Base-by-base conservation (phyloP, 768 basidiomycete species). In the Trametes cubensis region DNA sequence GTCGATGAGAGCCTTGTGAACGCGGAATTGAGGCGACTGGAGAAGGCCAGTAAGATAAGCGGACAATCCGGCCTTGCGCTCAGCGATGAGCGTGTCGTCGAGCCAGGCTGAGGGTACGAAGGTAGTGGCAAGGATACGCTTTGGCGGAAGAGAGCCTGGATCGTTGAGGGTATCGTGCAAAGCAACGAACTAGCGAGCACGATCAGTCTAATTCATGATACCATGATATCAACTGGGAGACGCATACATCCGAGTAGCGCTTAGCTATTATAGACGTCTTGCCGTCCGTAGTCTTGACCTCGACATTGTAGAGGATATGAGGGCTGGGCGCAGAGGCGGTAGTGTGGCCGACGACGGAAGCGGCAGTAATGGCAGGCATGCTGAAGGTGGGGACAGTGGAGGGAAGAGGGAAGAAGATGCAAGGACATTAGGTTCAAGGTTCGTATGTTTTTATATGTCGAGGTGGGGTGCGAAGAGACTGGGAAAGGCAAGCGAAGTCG, bases 81-180 rank as follows among this genome's bases (percentile, higher is more conserved):
- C 82, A 0, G 76, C 69, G 55, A 85, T 82, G 40, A 84, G 79
- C 13, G 74, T 60, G 62, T 85, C 81, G 66, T 84, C 80, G 17
- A 80, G 73, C 83, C 84, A 84, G 2, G 81, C 80, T 2, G 79
- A 79, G 0, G 83, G 82, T 20, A 83, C 58, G 66, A 84, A 81
- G 1, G 75, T 76, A 10, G 79, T 82, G n/a, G 72, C 70, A 6
- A 84, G 70, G 21, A 80, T 72, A n/a, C 80, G 79, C 71, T 82
- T 84, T 4, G 83, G 81, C 13, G 84, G 83, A 11, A 85, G 77
- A 13, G 67, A 56, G 61, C 73, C 78, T 0, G 74, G 69, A 61
- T 81, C 77, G 46, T 73, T 71, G 26, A 83, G 69, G n/a, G 72
- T 66, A n/a, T 72, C 68, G 64, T 82, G 79, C 49, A 83, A 76